Conservation (phyloP, 352 stramenopile genomes). For the Pythium phragmiticola region DNA sequence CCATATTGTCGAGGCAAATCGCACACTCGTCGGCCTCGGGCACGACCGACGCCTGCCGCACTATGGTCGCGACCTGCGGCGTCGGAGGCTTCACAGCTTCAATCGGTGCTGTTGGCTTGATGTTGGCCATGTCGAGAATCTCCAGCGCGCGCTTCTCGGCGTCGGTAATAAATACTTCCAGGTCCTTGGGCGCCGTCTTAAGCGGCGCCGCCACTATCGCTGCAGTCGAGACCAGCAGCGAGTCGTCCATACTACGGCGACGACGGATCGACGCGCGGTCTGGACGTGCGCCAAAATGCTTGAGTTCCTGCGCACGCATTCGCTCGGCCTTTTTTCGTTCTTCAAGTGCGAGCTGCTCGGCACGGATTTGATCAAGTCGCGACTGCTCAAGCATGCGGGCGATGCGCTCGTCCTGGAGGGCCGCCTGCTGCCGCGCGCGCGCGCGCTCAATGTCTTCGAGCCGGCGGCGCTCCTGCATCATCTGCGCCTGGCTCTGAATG, state of each 20-base stretch:
- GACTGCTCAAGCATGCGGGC: constrained; percentile 50
- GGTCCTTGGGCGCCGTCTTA: constrained; percentile 36
- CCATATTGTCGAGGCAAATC: constrained; percentile 83
- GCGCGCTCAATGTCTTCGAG: constrained; percentile 70
- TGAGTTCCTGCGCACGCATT: constrained; percentile 50
- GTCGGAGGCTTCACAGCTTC: constrained; percentile 11
- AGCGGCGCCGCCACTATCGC: constrained; percentile 23
- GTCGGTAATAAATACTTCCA: constrained; percentile 55
- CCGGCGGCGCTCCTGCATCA: constrained; percentile 66
- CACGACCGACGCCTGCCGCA: constrained; percentile 43
- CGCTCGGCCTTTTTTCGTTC: constrained; percentile 39
- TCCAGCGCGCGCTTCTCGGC: constrained; percentile 55
- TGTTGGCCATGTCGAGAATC: constrained; percentile 30
- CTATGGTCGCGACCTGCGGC: constrained; percentile 15
- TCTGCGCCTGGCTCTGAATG: constrained; percentile 72
- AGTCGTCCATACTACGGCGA: constrained; percentile 56
- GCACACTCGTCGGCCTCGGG: constrained; percentile 78
- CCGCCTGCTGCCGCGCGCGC: constrained; percentile 63
- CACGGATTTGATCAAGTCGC: constrained; percentile 49
- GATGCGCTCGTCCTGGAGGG: constrained; percentile 67
- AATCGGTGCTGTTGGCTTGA: constrained; percentile 15
- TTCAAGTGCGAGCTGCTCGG: constrained; percentile 40
- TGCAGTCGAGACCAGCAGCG: constrained; percentile 5
- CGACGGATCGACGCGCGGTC: constrained; percentile 42
- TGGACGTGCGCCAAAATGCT: constrained; percentile 54